Evolutionary conservation across 2,329 filamentous ascomycete species (phyloP).

Genomic region (Hypoxylon sp.): DNA sequence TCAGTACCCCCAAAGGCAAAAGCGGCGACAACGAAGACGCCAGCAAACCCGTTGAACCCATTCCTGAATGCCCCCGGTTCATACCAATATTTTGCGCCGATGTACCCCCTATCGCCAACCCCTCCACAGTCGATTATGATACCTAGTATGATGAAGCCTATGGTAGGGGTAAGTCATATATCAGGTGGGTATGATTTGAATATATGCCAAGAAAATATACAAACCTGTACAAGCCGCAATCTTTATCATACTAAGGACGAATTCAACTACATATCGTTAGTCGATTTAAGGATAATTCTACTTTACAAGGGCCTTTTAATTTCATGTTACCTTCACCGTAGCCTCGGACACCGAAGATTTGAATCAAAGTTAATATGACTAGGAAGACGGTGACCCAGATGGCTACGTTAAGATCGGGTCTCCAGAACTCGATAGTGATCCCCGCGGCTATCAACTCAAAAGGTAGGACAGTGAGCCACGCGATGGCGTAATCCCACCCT

Average conservation of each 20-base stretch:
- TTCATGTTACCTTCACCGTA: conserved; percentile 63
- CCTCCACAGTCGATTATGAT: conserved; percentile 72
- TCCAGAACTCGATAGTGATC: conserved; percentile 69
- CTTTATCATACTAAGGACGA: conserved; percentile 70
- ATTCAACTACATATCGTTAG: conserved; percentile 64
- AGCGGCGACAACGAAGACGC: conserved; percentile 67
- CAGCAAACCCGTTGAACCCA: conserved; percentile 66
- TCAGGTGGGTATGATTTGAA: neutral
- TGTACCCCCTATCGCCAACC: conserved; percentile 69
- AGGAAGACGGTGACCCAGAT: conserved; percentile 72
- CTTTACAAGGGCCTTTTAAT: conserved; percentile 44
- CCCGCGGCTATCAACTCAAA: conserved; percentile 69
- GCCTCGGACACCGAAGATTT: conserved; percentile 70
- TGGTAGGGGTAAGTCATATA: neutral
- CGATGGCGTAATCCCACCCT: conserved; percentile 67
- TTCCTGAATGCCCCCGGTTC: conserved; percentile 68
- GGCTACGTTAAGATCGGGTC: conserved; percentile 63
- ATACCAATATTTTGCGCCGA: conserved; percentile 73
- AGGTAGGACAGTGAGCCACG: conserved; percentile 65
- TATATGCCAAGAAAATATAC: neutral
- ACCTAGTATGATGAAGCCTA: conserved; percentile 75
- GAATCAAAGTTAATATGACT: conserved; percentile 64
- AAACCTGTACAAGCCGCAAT: conserved; percentile 64
- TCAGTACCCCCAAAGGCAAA: conserved; percentile 68
- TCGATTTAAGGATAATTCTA: conserved; percentile 38